Base-by-base conservation (phyloP, 805 yeast species). In the Brettanomyces nanus region DNA sequence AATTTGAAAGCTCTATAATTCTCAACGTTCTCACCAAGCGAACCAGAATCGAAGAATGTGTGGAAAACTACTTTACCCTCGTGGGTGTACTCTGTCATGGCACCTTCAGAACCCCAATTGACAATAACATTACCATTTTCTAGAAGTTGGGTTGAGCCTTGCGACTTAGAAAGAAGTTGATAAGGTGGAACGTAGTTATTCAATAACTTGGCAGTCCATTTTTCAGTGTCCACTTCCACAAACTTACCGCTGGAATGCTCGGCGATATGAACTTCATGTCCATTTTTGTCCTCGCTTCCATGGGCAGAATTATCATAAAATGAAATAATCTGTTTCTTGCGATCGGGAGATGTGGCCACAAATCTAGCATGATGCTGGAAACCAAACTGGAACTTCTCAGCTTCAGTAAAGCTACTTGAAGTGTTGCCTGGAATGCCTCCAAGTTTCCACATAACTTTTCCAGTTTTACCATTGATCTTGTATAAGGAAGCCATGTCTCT, bases 101-200 rank as follows among this genome's bases (percentile, higher is more conserved):
- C 61, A 29, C 66, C 65, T 17, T 50, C 60, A 2, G 66, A 58
- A 4, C 66, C 68, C 64, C 66, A 61, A 37, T 57, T 59, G 18
- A 60, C 62, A 23, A 63, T 36, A 15, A 54, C 64, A 33, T 61
- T 51, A 10, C 63, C 63, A 34, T 60, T 51, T 19, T 53, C 50
- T 22, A 61, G 45, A 4, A 59, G 51, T 36, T 61, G 66, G 3
- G 56, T 48, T 18, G 60, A 56, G 3, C 63, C 63, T 40, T 58
- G 63, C 7, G 63, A 58, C 30, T 58, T 58, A 4, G 58, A 45
- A 22, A 54, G 39, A 21, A 54, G 6, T 3, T 36, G 35, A 25
- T 43, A 43, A 22, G 45, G 45, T 5, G 45, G 37, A 4, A 11
- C 32, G 20, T 39, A 45, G 33, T 45, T 45, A 5, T 34, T 20